Evolutionary conservation across 2,329 filamentous ascomycete genomes (phyloP), one percentile per base, ranked within the genome.

Genomic region (Paecilomyces sp.): DNA sequence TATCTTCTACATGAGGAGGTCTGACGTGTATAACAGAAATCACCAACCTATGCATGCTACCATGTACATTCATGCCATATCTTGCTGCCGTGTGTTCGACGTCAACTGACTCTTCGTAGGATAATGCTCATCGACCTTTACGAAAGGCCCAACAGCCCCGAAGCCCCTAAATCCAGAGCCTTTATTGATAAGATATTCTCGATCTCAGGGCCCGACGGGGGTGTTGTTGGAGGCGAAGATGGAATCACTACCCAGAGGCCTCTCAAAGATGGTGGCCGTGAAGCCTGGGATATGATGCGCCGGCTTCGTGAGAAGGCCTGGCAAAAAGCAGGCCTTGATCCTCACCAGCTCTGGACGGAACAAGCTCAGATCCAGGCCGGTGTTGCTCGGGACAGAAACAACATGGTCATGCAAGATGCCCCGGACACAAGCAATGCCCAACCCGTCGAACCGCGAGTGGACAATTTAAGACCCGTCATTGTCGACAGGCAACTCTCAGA

Each of bases 61-160:
- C 30, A 75, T 78, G 71, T 74, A 65, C 22, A 68, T 64, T 18
- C 9, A 57, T 12, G 6, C 52, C n/a, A 36, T 47, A 25, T 11
- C 12, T 22, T 57, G 2, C n/a, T 8, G 1, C 31, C 15, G n/a
- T 50, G 7, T 36, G 24, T 47, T 47, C 2, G 36, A 56, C 36
- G n/a, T 11, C 36, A 47, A 24, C 1, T 36, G 18, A 41, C 54
- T 9, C 24, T 22, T 52, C 22, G 12, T 34, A 77, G 75, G 75
- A 79, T 80, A 57, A 75, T 80, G 72, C 74, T 80, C 25, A 78
- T 80, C 58, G 78, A 80, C 63, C 68, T 80, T 1, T 80, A 80
- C 60, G 78, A 80, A 59, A 72, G 77, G 28, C 78, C 78, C 0
- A 69, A 73, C 52, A 79, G 76, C 59, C 70, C 76, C 0, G 77